phyloP scores from a whole-genome alignment of 2,329 filamentous ascomycete genomes.

The Lizonia empirigonia region DNA sequence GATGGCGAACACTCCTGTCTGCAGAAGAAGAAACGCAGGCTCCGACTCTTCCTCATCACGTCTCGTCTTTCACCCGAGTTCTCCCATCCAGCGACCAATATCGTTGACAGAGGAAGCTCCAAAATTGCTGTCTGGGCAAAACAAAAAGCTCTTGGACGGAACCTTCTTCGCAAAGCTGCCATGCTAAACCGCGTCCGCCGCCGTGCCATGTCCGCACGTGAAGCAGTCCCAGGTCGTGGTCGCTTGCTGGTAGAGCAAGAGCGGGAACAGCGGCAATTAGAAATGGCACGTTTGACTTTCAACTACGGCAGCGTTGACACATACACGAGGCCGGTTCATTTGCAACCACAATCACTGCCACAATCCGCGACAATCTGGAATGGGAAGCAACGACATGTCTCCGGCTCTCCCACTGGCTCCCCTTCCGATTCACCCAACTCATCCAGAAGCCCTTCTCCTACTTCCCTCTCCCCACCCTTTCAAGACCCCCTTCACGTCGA shows the following conservation, averaged over 20 bases:
- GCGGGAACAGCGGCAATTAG: conserved; percentile 39
- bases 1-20: conserved; percentile 59
- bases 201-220: conserved; percentile 37
- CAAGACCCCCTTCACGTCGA: background rate
- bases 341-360: conserved; percentile 19
- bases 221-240: conserved; percentile 24
- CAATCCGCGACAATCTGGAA: conserved; percentile 20
- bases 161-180: conserved; percentile 67
- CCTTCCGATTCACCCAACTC: conserved; percentile 20
- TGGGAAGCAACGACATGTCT: conserved; percentile 23
- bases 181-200: conserved; percentile 67
- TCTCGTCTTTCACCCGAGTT: conserved; percentile 72
- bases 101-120: conserved; percentile 65
- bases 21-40: conserved; percentile 68
- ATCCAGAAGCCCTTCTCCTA: conserved; percentile 30
- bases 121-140: conserved; percentile 56
- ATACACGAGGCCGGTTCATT: conserved; percentile 35
- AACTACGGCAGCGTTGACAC: conserved; percentile 41
- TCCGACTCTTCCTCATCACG: conserved; percentile 67
- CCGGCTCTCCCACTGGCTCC: conserved; percentile 23
- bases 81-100: conserved; percentile 71
- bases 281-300: conserved; percentile 40
- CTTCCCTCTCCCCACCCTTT: conserved; percentile 16
- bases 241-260: conserved; percentile 37
- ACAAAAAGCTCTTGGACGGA: conserved; percentile 54